Conservation (phyloP, 225 moss, liverwort and hornwort species). For the Polytrichum commune region DNA sequence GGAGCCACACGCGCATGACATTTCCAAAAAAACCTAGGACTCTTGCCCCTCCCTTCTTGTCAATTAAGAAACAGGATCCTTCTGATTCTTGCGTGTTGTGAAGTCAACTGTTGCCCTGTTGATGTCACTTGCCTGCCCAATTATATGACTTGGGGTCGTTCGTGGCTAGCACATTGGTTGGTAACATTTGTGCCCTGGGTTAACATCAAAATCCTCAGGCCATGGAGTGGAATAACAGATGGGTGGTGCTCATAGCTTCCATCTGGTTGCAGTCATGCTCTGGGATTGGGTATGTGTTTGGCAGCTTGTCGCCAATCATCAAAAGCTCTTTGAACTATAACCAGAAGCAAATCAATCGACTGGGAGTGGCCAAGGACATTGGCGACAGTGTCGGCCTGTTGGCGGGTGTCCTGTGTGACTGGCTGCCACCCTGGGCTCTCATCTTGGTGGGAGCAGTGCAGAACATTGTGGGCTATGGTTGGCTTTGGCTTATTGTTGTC, state of each 20-base stretch:
- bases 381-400: slow-evolving; percentile 79
- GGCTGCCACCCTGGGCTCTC: slow-evolving; percentile 70
- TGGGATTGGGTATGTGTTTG: slow-evolving; percentile 86
- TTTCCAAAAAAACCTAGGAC: no score
- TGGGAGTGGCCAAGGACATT: slow-evolving; percentile 88
- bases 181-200: no score
- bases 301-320: slow-evolving; percentile 82
- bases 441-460: slow-evolving; percentile 56
- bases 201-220: no score
- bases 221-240: slow-evolving; percentile 54
- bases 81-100: no score
- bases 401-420: slow-evolving; percentile 67
- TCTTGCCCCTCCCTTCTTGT: no score
- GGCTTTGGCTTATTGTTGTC: slow-evolving; percentile 76
- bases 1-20: no score
- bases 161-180: no score
- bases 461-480: slow-evolving; percentile 74
- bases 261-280: slow-evolving; percentile 89
- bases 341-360: slow-evolving; percentile 77
- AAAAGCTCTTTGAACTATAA: slow-evolving; percentile 69
- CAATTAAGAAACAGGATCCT: no score
- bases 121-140: no score
- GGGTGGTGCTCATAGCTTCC: slow-evolving; percentile 75
- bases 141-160: no score
- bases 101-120: no score